These are phyloP conservation scores for Pneumocystis sp. DNA, from an alignment of 1,139 yeast species.

Conservation along the genomic window DNA sequence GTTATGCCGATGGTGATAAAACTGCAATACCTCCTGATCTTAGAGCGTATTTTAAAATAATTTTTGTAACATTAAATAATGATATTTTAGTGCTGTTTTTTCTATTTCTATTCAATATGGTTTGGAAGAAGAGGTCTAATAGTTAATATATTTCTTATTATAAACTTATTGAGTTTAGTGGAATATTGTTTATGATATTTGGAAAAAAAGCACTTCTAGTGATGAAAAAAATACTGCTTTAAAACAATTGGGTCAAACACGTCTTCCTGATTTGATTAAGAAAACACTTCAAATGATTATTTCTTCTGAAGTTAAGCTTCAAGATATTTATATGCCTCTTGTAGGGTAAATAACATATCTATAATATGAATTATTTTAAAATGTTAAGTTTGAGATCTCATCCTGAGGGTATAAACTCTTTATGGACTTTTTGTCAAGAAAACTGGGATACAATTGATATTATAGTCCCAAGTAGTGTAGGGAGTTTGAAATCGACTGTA, in stretches of 20 bases:
- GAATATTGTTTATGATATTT: conserved; percentile 48
- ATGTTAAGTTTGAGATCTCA: conserved; percentile 38
- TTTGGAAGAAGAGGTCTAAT: conserved; percentile 30
- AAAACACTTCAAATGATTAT: conserved; percentile 48
- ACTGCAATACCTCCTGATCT: conserved; percentile 69
- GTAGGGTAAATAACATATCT: conserved; percentile 23
- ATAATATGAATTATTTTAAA: neutral
- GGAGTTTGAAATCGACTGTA: conserved; percentile 57
- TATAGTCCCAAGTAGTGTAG: conserved; percentile 62
- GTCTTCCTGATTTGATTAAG: conserved; percentile 40
- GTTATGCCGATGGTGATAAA: conserved; percentile 49
- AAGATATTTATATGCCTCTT: conserved; percentile 71
- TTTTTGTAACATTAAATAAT: neutral
- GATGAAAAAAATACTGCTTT: conserved; percentile 71
- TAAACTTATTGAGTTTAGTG: conserved; percentile 22
- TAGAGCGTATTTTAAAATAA: conserved; percentile 26
- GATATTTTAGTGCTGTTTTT: conserved; percentile 37
- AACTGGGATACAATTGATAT: conserved; percentile 57
- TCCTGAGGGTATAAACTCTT: conserved; percentile 44
- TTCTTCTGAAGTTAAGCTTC: conserved; percentile 55
- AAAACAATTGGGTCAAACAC: conserved; percentile 58
- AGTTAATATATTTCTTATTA: neutral
- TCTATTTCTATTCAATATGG: conserved; percentile 54
- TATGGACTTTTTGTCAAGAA: conserved; percentile 64
- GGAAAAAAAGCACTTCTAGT: conserved; percentile 46